These are phyloP conservation scores for Trametes maxima DNA, from an alignment of 768 basidiomycete genomes.

Conservation along the genomic window DNA sequence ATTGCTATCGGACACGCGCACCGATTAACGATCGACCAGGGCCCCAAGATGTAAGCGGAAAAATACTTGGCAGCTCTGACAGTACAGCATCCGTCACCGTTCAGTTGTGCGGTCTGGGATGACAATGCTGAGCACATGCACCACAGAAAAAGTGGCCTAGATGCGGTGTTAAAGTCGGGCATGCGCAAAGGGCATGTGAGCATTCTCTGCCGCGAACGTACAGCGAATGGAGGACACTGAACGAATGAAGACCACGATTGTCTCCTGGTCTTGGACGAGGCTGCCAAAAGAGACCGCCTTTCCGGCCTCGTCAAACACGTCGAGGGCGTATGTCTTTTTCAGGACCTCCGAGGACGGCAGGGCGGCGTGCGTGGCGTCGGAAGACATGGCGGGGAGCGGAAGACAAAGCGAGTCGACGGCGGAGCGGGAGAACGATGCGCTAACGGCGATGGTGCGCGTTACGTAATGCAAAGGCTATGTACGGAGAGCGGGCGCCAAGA, in stretches of 20 bases:
- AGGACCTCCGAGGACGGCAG: slow-evolving; percentile 31
- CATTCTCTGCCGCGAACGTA: background rate
- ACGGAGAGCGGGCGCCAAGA: background rate
- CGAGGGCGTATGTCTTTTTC: slow-evolving; percentile 33
- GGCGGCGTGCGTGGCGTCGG: slow-evolving; percentile 4
- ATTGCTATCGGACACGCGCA: slow-evolving; percentile 39
- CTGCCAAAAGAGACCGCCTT: slow-evolving; percentile 52
- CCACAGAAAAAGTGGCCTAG: slow-evolving; percentile 70
- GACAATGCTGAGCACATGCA: slow-evolving; percentile 38
- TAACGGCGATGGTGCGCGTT: background rate
- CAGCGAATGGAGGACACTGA: background rate
- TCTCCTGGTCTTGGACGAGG: slow-evolving; percentile 50
- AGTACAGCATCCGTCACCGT: background rate
- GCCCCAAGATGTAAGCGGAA: background rate
- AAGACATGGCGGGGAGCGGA: background rate
- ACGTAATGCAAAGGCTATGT: slow-evolving; percentile 8
- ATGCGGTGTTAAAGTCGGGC: background rate
- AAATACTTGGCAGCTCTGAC: slow-evolving; percentile 16
- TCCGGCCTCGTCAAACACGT: slow-evolving; percentile 50
- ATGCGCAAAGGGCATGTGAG: background rate
- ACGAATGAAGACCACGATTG: slow-evolving; percentile 69
- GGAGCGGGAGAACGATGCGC: background rate
- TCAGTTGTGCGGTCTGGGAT: background rate
- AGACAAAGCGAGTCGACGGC: background rate
- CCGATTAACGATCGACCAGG: slow-evolving; percentile 2